Conservation (phyloP, 1,139 yeast species). For the Spencermartinsiella ligniputridi region DNA sequence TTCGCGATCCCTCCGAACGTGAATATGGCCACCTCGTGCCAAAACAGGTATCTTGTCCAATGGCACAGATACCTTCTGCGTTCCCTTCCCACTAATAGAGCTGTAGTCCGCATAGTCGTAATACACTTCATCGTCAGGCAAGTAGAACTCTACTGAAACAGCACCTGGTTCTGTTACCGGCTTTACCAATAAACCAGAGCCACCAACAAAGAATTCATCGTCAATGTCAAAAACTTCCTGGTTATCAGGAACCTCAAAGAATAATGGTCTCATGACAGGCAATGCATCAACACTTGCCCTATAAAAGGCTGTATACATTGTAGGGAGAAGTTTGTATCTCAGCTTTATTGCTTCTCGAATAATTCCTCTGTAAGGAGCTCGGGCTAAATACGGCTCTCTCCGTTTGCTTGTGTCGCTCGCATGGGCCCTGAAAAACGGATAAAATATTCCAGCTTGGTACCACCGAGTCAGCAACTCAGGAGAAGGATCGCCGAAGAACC, state of each 20-base stretch:
- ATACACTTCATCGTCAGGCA: constrained; percentile 57
- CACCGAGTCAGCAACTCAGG: constrained; percentile 76
- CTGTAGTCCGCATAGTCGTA: constrained; percentile 55
- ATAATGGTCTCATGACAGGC: constrained; percentile 72
- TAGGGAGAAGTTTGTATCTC: constrained; percentile 70
- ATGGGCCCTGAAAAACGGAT: constrained; percentile 91
- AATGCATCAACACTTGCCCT: constrained; percentile 54
- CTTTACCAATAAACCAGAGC: constrained; percentile 65
- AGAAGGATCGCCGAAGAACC: constrained; percentile 84
- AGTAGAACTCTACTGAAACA: constrained; percentile 40
- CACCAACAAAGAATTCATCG: constrained; percentile 75
- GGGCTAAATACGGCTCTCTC: constrained; percentile 85
- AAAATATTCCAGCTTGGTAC: constrained; percentile 93
- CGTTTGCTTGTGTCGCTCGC: constrained; percentile 89
- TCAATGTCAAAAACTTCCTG: constrained; percentile 53
- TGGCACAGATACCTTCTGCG: constrained; percentile 41
- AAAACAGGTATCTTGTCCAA: constrained; percentile 64
- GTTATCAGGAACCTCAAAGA: constrained; percentile 56
- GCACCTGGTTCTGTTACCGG: constrained; percentile 65
- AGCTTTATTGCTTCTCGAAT: constrained; percentile 65
- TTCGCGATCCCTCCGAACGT: constrained; percentile 61
- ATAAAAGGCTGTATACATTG: constrained; percentile 70
- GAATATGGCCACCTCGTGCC: constrained; percentile 68
- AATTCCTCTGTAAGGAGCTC: constrained; percentile 60
- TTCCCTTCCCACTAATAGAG: constrained; percentile 36